Evolutionary conservation across 441 rosid genomes (phyloP).

Genomic region (Croton setiger): DNA sequence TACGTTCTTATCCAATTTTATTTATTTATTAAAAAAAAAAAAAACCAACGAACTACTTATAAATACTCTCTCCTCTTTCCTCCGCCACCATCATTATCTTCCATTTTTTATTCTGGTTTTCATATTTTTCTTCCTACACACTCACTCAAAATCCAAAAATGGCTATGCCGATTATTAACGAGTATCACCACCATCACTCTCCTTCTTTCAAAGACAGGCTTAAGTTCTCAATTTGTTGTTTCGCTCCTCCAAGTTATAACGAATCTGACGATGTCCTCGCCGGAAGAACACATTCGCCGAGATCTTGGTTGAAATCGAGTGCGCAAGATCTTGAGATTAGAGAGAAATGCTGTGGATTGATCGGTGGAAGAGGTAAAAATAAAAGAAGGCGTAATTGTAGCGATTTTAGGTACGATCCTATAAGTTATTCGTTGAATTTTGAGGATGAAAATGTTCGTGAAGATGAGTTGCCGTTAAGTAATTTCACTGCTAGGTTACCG

Average conservation of each 20-base stretch:
- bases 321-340: constrained; percentile 43
- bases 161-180: constrained; percentile 14
- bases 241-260: constrained; percentile 25
- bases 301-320: constrained; percentile 44
- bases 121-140: neutral
- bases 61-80: neutral
- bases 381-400: constrained; percentile 30
- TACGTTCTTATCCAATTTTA: constrained; percentile 17
- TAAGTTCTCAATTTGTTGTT: constrained; percentile 45
- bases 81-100: neutral
- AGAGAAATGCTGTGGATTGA: constrained; percentile 41
- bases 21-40: too few species aligned
- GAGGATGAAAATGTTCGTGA: constrained; percentile 37
- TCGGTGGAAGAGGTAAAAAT: constrained; percentile 31
- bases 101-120: too few species aligned
- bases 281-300: constrained; percentile 31
- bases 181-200: constrained; percentile 8
- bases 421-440: constrained; percentile 58
- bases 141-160: neutral
- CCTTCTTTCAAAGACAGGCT: constrained; percentile 26
- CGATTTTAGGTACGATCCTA: constrained; percentile 52
- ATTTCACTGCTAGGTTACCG: constrained; percentile 51
- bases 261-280: constrained; percentile 7
- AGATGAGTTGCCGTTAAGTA: constrained; percentile 30
- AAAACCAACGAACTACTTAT: neutral